These are phyloP conservation scores for Thecaphora frezii DNA, from an alignment of 1,284 basidiomycete species.

Conservation along the genomic window DNA sequence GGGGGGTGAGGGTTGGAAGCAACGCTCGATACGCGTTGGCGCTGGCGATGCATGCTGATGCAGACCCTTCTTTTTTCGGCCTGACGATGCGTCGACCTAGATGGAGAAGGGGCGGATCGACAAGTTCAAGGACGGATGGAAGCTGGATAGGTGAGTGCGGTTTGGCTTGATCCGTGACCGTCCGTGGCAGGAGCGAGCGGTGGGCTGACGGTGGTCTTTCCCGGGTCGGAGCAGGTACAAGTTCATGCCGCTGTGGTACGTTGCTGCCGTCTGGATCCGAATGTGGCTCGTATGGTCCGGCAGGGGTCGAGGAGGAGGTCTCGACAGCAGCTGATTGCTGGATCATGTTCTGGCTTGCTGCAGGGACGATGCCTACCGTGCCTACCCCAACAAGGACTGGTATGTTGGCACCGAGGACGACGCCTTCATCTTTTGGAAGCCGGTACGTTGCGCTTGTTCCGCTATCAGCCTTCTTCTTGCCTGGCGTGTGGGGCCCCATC, in stretches of 20 bases:
- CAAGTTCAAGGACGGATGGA: not conserved
- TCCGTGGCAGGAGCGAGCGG: not conserved
- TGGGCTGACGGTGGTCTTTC: not conserved
- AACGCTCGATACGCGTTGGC: too few species aligned
- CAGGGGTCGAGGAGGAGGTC: too few species aligned
- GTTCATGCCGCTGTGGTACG: slow-evolving; percentile 2
- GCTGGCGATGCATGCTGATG: too few species aligned
- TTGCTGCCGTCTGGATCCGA: not conserved
- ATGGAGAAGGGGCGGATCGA: not conserved
- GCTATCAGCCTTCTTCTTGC: too few species aligned
- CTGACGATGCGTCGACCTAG: not conserved
- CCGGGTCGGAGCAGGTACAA: slow-evolving; percentile 1
- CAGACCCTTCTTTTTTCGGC: too few species aligned
- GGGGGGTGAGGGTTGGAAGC: not conserved
- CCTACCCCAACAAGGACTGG: not conserved
- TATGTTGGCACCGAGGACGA: slow-evolving; percentile 1
- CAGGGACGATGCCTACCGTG: slow-evolving; percentile 1
- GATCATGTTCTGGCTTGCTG: too few species aligned
- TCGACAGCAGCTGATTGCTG: too few species aligned
- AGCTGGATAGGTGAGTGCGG: not conserved
- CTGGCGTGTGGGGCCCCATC: too few species aligned
- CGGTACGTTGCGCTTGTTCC: too few species aligned
- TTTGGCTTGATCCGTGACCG: too few species aligned
- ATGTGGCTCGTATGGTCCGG: too few species aligned
- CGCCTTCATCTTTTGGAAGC: not conserved